Conservation (phyloP, 345 rosid species). For the Noccaea bulbosa region DNA sequence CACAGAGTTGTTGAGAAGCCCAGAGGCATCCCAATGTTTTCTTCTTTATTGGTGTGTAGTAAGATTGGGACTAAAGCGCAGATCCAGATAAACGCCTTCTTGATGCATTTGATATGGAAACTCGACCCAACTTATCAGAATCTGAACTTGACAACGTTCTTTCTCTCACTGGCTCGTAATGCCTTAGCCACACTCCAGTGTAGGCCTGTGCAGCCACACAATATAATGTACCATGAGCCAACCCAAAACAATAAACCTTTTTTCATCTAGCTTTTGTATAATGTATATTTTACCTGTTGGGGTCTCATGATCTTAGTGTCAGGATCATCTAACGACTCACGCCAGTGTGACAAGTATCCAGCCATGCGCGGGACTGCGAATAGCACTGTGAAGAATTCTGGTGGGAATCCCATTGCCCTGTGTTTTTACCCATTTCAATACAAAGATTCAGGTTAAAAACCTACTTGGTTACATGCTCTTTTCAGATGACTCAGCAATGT, state of each 20-base stretch:
- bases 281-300: conserved; percentile 65
- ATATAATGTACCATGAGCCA: background rate
- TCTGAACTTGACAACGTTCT: conserved; percentile 47
- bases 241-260: background rate
- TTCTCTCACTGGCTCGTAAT: conserved; percentile 68
- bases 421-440: conserved; percentile 5
- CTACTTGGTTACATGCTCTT: background rate
- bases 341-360: conserved; percentile 94
- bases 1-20: conserved; percentile 1
- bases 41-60: conserved; percentile 18
- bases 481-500: background rate
- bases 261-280: background rate
- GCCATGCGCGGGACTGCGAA: conserved; percentile 98
- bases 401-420: conserved; percentile 99
- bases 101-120: conserved; percentile 84
- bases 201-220: conserved; percentile 61
- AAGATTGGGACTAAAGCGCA: conserved; percentile 42
- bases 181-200: conserved; percentile 86
- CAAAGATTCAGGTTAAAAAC: conserved; percentile 5
- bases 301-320: conserved; percentile 99
- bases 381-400: conserved; percentile 93
- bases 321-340: conserved; percentile 93
- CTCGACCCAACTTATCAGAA: conserved; percentile 61
- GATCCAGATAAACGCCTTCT: conserved; percentile 85
- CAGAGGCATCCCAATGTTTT: conserved; percentile 27